These are phyloP conservation scores for Erodium texanum DNA, from an alignment of 441 rosid species.

Conservation along the genomic window DNA sequence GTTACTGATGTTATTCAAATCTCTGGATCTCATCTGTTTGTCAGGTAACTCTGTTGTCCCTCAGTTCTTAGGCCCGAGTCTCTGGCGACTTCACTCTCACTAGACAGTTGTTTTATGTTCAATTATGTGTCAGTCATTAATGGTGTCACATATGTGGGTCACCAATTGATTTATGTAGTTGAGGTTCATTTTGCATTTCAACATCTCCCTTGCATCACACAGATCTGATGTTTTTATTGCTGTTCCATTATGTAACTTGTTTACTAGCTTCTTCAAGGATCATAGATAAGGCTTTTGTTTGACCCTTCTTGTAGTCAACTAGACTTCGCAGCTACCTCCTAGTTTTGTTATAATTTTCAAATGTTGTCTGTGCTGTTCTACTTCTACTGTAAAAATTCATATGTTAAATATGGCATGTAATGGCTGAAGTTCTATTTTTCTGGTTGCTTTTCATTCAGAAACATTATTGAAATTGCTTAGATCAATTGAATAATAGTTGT, in stretches of 20 bases:
- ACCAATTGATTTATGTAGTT: background rate
- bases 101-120: background rate
- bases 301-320: background rate
- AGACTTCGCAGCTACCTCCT: background rate
- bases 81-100: background rate
- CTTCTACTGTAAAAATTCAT: background rate
- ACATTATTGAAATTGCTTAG: background rate
- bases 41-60: constrained; percentile 38
- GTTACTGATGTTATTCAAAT: constrained; percentile 73
- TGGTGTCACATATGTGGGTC: too few relatives aligned
- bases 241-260: background rate
- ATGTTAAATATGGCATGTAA: background rate
- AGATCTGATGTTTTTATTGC: background rate
- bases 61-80: background rate
- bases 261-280: background rate
- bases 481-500: background rate
- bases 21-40: constrained; percentile 46
- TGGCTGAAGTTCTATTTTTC: background rate
- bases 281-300: background rate
- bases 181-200: background rate
- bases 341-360: background rate
- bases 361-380: background rate
- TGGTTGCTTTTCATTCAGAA: background rate
- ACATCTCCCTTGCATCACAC: background rate
- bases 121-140: background rate